Conservation (phyloP, 1,139 yeast genomes). For the Pichia sp. region DNA sequence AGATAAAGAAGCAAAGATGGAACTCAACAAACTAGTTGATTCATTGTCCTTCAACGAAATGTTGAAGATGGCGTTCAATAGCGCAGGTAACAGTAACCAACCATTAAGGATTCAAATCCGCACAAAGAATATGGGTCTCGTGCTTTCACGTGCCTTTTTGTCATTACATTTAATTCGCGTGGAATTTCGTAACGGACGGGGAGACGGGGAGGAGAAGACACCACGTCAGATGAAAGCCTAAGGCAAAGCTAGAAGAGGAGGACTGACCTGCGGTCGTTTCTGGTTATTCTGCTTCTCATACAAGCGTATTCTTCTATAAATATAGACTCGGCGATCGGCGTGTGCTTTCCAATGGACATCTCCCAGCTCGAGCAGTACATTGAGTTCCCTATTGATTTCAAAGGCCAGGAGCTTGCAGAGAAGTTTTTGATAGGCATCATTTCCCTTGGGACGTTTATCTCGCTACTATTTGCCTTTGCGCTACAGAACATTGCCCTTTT, state of each 20-base stretch:
- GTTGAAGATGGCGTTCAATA: not conserved
- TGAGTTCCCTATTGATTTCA: slow-evolving; percentile 46
- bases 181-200: no score
- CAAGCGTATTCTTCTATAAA: no score
- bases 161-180: no score
- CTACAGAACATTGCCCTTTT: slow-evolving; percentile 39
- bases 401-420: slow-evolving; percentile 50
- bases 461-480: slow-evolving; percentile 45
- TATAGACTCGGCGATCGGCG: not conserved
- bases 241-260: no score
- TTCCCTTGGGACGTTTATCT: slow-evolving; percentile 33
- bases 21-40: not conserved
- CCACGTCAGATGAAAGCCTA: no score
- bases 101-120: no score
- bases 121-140: no score
- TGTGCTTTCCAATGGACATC: slow-evolving; percentile 9
- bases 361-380: slow-evolving; percentile 8
- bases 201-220: no score
- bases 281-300: no score
- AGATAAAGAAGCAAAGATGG: not conserved
- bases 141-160: no score
- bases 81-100: no score
- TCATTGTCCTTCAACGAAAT: not conserved
- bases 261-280: no score
- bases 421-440: slow-evolving; percentile 26